Percentiles rank a stretch among this genome's conserved stretches.
Evolutionary conservation across 2,329 filamentous ascomycete species (phyloP).

Genomic region (Colletotrichum salicis): DNA sequence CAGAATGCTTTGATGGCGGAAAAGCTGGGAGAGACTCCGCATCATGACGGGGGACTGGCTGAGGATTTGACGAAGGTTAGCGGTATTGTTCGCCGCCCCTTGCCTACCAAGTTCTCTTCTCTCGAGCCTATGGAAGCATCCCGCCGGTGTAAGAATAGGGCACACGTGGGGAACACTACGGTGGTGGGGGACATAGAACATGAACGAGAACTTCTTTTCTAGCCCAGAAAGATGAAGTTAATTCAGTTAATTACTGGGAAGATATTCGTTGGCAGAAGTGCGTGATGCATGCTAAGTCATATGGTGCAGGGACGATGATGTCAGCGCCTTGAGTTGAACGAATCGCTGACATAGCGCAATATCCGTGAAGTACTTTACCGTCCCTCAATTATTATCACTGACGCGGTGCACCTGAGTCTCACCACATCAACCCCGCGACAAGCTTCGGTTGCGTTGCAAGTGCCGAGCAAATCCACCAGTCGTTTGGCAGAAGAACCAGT

Average conservation of each 20-base stretch:
- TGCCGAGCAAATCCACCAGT: background rate
- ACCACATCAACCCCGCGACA: background rate
- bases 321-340: constrained; percentile 3
- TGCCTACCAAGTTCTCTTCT: background rate
- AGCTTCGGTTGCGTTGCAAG: background rate
- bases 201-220: background rate
- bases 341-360: background rate
- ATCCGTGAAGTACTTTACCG: background rate
- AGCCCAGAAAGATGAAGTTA: background rate
- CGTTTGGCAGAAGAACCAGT: background rate
- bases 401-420: background rate
- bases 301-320: constrained; percentile 12
- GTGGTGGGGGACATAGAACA: background rate
- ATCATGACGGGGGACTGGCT: background rate
- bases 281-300: background rate
- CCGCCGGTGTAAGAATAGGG: background rate
- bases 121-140: background rate
- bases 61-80: background rate
- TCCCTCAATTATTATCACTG: background rate
- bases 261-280: background rate
- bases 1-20: background rate
- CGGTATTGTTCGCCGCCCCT: background rate
- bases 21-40: background rate
- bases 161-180: background rate
- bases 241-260: background rate